A percentile compares a stretch with the other conserved stretches of the same genome.
These are phyloP conservation scores for Bryoerythrophyllum caledonicum DNA, from an alignment of 225 moss, liverwort and hornwort species.

Conservation along the genomic window DNA sequence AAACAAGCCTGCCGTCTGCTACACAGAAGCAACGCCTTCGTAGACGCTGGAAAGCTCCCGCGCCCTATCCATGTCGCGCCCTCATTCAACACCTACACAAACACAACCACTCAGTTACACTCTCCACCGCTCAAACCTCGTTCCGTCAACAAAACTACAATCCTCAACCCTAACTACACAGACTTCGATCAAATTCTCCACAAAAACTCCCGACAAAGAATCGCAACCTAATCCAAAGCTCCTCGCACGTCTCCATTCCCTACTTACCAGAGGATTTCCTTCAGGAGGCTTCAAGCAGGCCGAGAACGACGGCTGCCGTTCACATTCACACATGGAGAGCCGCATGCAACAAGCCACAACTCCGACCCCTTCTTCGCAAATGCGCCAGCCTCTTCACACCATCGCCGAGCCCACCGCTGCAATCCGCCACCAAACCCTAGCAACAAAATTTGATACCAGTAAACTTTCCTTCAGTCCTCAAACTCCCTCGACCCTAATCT, in stretches of 20 bases:
- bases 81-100: slow-evolving; percentile 54
- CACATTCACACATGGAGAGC: slow-evolving; percentile 45
- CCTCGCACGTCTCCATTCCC: too few species aligned
- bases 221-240: neutral
- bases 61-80: slow-evolving; percentile 80
- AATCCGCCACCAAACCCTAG: slow-evolving; percentile 28
- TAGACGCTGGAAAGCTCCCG: slow-evolving; percentile 53
- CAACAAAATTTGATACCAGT: neutral
- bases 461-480: neutral
- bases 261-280: slow-evolving; percentile 41
- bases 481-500: neutral
- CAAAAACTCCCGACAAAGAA: neutral
- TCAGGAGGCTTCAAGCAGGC: slow-evolving; percentile 38
- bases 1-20: slow-evolving; percentile 78
- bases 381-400: slow-evolving; percentile 4
- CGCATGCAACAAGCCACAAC: slow-evolving; percentile 6
- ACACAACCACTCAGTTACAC: neutral
- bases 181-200: neutral
- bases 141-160: neutral
- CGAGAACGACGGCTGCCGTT: slow-evolving; percentile 20
- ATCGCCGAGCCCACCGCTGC: neutral
- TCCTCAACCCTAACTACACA: neutral
- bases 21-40: slow-evolving; percentile 54
- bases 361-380: neutral
- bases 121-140: neutral